phyloP scores from a whole-genome alignment of 2,329 filamentous ascomycete species.

The Ceratocystis alfenasii region DNA sequence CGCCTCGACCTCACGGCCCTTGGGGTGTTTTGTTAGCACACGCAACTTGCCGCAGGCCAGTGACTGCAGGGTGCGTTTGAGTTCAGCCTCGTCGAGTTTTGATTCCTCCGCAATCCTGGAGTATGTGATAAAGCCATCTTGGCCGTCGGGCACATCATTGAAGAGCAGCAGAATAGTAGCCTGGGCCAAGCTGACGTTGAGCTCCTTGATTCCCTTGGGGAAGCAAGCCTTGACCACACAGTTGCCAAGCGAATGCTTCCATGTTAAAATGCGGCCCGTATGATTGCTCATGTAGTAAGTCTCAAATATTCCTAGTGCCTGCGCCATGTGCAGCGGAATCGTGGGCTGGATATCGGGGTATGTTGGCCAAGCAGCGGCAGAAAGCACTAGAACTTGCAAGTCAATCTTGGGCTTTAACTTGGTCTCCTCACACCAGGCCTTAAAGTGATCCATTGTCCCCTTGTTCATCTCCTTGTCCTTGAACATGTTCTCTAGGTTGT shows the following conservation, averaged over 20 bases:
- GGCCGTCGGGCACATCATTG: slow-evolving; percentile 50
- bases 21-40: slow-evolving; percentile 74
- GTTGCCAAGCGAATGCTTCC: slow-evolving; percentile 89
- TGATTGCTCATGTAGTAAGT: slow-evolving; percentile 81
- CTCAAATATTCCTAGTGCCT: slow-evolving; percentile 72
- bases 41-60: slow-evolving; percentile 82
- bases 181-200: slow-evolving; percentile 85
- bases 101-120: slow-evolving; percentile 62
- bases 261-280: slow-evolving; percentile 70
- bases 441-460: slow-evolving; percentile 83
- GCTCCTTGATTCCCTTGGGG: slow-evolving; percentile 67
- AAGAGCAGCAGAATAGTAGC: slow-evolving; percentile 84
- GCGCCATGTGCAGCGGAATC: slow-evolving; percentile 62
- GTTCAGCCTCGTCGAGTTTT: slow-evolving; percentile 61
- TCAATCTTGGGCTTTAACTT: slow-evolving; percentile 41
- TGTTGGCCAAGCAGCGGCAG: slow-evolving; percentile 80
- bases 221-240: slow-evolving; percentile 76
- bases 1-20: slow-evolving; percentile 62
- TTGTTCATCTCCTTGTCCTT: slow-evolving; percentile 89
- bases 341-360: slow-evolving; percentile 65
- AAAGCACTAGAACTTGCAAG: slow-evolving; percentile 80
- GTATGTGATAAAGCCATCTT: slow-evolving; percentile 53
- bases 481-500: slow-evolving; percentile 98
- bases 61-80: slow-evolving; percentile 85
- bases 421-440: slow-evolving; percentile 44